A percentile compares a stretch with the other conserved stretches of the same genome.
These are phyloP conservation scores for Phytophthora palmivora DNA, from an alignment of 352 stramenopile species.

Conservation along the genomic window DNA sequence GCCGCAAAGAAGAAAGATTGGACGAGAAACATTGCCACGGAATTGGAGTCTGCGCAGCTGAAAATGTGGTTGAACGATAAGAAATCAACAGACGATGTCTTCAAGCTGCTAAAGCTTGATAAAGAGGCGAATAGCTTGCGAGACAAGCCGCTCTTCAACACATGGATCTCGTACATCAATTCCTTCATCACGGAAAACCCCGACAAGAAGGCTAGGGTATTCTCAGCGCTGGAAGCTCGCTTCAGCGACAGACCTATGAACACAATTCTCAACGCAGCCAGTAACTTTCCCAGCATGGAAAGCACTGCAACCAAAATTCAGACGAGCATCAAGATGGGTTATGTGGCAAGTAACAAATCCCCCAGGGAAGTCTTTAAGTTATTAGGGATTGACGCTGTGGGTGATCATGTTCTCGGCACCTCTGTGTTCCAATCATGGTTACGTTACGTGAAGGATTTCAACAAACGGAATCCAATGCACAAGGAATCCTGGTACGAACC, in stretches of 20 bases:
- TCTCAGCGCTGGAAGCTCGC: not conserved
- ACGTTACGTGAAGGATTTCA: not conserved
- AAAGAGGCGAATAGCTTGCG: not conserved
- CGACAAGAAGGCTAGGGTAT: not conserved
- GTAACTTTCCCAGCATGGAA: not conserved
- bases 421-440: not conserved
- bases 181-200: not conserved
- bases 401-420: not conserved
- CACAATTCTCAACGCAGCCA: not conserved
- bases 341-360: not conserved
- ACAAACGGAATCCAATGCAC: not conserved
- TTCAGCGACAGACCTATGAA: slow-evolving; percentile 1
- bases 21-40: slow-evolving; percentile 1
- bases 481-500: not conserved
- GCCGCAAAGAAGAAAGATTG: not conserved
- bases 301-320: not conserved
- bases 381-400: not conserved
- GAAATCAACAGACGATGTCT: not conserved
- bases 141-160: not conserved
- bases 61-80: not conserved
- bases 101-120: not conserved
- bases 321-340: not conserved
- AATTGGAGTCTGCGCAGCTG: slow-evolving; percentile 7
- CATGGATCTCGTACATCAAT: not conserved
- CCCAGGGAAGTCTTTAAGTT: not conserved